Evolutionary conservation across 1,139 yeast genomes (phyloP).

Genomic region (Geotrichum bryndzae): DNA sequence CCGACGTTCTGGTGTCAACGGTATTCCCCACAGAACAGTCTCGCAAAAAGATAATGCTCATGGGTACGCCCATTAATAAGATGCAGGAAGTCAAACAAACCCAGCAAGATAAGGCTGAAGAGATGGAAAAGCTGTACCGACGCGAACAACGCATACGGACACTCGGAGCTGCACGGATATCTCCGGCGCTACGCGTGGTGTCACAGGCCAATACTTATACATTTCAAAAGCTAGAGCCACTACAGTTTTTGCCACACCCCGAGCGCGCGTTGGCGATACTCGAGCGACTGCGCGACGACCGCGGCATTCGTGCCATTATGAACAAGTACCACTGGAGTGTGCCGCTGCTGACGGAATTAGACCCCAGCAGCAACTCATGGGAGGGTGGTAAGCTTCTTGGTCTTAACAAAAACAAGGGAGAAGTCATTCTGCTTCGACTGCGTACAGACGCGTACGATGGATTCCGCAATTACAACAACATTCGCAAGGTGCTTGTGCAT

Average conservation of each 20-base stretch:
- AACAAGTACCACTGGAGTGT: conserved; percentile 35
- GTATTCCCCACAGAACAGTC: conserved; percentile 24
- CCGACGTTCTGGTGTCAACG: conserved; percentile 18
- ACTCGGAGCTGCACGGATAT: conserved; percentile 1
- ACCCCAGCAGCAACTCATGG: conserved; percentile 37
- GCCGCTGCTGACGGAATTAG: conserved; percentile 37
- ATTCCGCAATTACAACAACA: conserved; percentile 35
- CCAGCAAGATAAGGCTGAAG: conserved; percentile 25
- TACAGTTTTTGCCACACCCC: conserved; percentile 33
- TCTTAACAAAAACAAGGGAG: conserved; percentile 36
- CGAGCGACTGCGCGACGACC: conserved; percentile 33
- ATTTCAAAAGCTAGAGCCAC: conserved; percentile 33
- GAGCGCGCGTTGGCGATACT: conserved; percentile 31
- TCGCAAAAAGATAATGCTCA: conserved; percentile 27
- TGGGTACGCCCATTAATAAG: conserved; percentile 28
- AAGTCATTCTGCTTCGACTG: conserved; percentile 36
- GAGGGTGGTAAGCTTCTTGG: conserved; percentile 33
- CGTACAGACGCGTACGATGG: conserved; percentile 40
- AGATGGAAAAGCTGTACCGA: conserved; percentile 19
- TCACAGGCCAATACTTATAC: conserved; percentile 26
- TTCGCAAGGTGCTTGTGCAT: conserved; percentile 37
- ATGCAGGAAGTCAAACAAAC: conserved; percentile 27
- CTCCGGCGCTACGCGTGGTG: not conserved
- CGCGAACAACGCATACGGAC: conserved; percentile 5
- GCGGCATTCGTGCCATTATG: conserved; percentile 37